Evolutionary conservation across 805 yeast genomes (phyloP).

Genomic region (Hyphopichia homilentoma): DNA sequence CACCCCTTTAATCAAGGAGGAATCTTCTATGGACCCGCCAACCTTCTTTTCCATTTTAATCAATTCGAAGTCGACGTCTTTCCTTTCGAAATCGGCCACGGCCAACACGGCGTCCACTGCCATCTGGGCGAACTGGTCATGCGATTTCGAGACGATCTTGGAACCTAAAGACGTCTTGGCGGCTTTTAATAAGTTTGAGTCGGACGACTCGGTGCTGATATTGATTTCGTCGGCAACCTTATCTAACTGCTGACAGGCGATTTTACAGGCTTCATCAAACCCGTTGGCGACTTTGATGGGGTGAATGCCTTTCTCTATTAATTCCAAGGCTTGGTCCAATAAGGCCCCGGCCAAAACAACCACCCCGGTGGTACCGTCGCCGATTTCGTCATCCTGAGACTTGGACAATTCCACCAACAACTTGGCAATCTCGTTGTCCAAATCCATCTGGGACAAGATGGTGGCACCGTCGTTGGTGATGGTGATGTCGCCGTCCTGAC

Average conservation of each 20-base stretch:
- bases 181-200: constrained; percentile 73
- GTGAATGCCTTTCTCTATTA: constrained; percentile 95
- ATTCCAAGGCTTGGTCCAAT: constrained; percentile 88
- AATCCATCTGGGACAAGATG: constrained; percentile 90
- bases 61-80: constrained; percentile 95
- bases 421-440: constrained; percentile 94
- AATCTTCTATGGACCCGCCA: constrained; percentile 90
- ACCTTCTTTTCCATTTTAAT: constrained; percentile 94
- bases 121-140: constrained; percentile 91
- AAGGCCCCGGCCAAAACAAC: constrained; percentile 94
- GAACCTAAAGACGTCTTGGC: constrained; percentile 95
- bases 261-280: constrained; percentile 92
- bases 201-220: constrained; percentile 44
- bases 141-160: constrained; percentile 90
- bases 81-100: constrained; percentile 88
- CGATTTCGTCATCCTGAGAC: constrained; percentile 97
- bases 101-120: constrained; percentile 94
- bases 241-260: constrained; percentile 79
- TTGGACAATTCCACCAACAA: constrained; percentile 87
- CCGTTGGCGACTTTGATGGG: constrained; percentile 97
- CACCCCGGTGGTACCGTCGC: constrained; percentile 99
- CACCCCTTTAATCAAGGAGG: constrained; percentile 84
- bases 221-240: constrained; percentile 64
- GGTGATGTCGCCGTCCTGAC: constrained; percentile 97
- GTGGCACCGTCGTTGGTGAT: constrained; percentile 99